phyloP scores from a whole-genome alignment of 2,329 filamentous ascomycete species.

The Bipolaris zeicola region DNA sequence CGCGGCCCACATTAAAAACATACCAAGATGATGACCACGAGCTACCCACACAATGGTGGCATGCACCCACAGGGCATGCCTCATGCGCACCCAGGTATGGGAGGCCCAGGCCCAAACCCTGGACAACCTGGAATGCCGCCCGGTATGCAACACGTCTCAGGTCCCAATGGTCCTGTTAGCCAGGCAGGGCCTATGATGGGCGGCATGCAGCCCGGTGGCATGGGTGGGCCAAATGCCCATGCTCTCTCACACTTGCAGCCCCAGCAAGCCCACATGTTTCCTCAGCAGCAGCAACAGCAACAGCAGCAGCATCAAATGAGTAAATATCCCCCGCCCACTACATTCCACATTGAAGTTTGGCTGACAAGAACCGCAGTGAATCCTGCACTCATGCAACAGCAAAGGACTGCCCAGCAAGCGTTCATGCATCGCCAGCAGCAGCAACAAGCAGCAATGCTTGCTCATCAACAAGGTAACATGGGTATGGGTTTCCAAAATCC shows the following conservation, averaged over 20 bases:
- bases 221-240: constrained; percentile 65
- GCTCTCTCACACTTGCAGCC: constrained; percentile 75
- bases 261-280: constrained; percentile 62
- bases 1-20: constrained; percentile 17
- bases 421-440: constrained; percentile 60
- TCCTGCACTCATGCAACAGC: constrained; percentile 51
- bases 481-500: constrained; percentile 60
- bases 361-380: constrained; percentile 40
- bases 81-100: constrained; percentile 64
- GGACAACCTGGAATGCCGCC: constrained; percentile 70
- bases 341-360: neutral
- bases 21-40: constrained; percentile 69
- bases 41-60: constrained; percentile 70
- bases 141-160: constrained; percentile 73
- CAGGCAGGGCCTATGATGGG: constrained; percentile 75
- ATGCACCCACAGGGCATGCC: constrained; percentile 76
- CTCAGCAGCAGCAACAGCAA: constrained; percentile 53
- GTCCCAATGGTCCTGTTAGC: constrained; percentile 71
- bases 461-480: constrained; percentile 62
- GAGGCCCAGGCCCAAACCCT: constrained; percentile 71
- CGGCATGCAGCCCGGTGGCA: constrained; percentile 67
- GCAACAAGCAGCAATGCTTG: constrained; percentile 51
- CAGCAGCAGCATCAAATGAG: constrained; percentile 51
- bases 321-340: constrained; percentile 31
- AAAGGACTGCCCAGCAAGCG: constrained; percentile 49